phyloP scores from a whole-genome alignment of 1,139 yeast genomes.

The Geotrichum citri-aurantii region DNA sequence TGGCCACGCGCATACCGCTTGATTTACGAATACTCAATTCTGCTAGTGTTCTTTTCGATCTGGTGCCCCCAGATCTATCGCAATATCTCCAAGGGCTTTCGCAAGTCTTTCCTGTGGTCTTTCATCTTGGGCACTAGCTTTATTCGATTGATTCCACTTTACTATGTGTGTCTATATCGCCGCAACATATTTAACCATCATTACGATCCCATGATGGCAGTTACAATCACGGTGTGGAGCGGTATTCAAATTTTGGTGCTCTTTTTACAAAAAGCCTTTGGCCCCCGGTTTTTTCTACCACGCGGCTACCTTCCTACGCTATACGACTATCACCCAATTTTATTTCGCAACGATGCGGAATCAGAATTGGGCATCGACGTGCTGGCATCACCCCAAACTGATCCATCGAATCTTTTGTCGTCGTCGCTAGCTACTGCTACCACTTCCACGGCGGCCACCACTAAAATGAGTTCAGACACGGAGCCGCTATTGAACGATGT shows the following conservation, averaged over 20 bases:
- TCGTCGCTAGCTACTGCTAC: neutral
- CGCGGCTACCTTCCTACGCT: slow-evolving; percentile 68
- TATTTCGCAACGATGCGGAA: slow-evolving; percentile 58
- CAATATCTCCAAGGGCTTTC: slow-evolving; percentile 60
- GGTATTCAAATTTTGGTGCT: slow-evolving; percentile 51
- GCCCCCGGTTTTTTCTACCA: slow-evolving; percentile 81
- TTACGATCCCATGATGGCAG: slow-evolving; percentile 47
- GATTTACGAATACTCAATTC: slow-evolving; percentile 51
- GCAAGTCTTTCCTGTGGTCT: slow-evolving; percentile 60
- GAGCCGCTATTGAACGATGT: slow-evolving; percentile 3
- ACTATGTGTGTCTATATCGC: slow-evolving; percentile 48
- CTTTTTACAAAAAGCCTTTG: slow-evolving; percentile 57
- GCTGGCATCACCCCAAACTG: neutral
- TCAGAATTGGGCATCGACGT: slow-evolving; percentile 39
- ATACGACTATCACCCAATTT: slow-evolving; percentile 71
- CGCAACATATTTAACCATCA: slow-evolving; percentile 50
- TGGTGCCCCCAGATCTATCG: slow-evolving; percentile 92
- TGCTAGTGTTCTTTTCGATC: slow-evolving; percentile 56
- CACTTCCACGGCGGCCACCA: slow-evolving; percentile 3
- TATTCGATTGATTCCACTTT: slow-evolving; percentile 58
- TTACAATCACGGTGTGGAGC: slow-evolving; percentile 48
- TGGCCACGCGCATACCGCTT: slow-evolving; percentile 60
- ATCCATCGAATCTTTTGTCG: neutral
- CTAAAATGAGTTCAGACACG: slow-evolving; percentile 5
- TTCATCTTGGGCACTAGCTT: slow-evolving; percentile 64